phyloP scores from a whole-genome alignment of 1,284 basidiomycete species.

The Wallemia mellicola region DNA sequence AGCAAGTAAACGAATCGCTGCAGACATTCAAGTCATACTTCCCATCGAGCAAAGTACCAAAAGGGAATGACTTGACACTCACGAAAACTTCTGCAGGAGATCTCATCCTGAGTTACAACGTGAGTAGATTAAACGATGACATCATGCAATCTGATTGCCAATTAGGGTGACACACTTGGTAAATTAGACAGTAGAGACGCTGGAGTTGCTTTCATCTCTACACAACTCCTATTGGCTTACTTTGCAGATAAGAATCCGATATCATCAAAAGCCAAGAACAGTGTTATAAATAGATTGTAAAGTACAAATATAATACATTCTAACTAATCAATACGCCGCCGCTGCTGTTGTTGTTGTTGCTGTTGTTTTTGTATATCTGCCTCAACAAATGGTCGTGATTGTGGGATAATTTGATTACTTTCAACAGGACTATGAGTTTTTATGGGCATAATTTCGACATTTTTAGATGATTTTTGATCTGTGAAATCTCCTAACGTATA shows the following conservation, averaged over 20 bases:
- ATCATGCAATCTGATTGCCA: too few species aligned
- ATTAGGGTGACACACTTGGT: constrained; percentile 16
- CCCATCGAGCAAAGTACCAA: constrained; percentile 18
- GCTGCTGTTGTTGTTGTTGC: background rate
- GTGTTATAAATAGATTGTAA: background rate
- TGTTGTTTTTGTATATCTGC: background rate
- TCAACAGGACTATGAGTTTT: too few species aligned
- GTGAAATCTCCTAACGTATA: background rate
- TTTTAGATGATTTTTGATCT: too few species aligned
- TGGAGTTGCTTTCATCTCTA: constrained; percentile 14
- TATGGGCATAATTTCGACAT: too few species aligned
- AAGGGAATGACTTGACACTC: constrained; percentile 18
- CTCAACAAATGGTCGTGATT: background rate
- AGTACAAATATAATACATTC: background rate
- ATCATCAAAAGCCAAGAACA: constrained; percentile 11
- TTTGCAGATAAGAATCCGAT: constrained; percentile 17
- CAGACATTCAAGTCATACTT: constrained; percentile 19
- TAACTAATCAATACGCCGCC: background rate
- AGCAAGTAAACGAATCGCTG: constrained; percentile 13
- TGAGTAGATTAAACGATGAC: too few species aligned
- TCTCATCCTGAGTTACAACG: constrained; percentile 16
- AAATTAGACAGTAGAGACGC: constrained; percentile 7
- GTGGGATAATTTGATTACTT: background rate
- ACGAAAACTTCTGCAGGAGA: constrained; percentile 12
- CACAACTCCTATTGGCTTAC: constrained; percentile 17